Base-by-base conservation (phyloP, 495 filamentous ascomycete genomes). In the Talaromyces nanjingensis region DNA sequence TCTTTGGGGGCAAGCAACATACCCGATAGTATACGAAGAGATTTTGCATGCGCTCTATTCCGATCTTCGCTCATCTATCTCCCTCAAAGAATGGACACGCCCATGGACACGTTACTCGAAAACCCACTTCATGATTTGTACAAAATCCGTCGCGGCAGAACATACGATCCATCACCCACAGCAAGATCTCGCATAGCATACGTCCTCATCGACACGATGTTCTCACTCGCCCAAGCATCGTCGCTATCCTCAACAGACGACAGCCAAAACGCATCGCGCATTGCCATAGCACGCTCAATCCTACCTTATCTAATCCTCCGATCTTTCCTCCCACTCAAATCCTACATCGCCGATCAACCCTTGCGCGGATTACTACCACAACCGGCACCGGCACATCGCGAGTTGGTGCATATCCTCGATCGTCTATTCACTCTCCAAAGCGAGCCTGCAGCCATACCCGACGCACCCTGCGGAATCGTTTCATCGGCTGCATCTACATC, bases 341-440 rank as follows among this genome's bases (percentile, higher is more conserved):
- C 86, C 3, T 97, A 96, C 69, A 88, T 93, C 54, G 89, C 92
- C 5, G 94, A 98, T 73, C 94, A 97, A 69, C 94, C 94, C 16
- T 79, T 98, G 11, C 82, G 94, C 16, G 96, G 94, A 0, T 79
- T 86, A n/a, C 93, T 94, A 88, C 94, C 94, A 33, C 91, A 96
- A 72, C 94, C 94, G 4, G 81, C 88, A 14, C 85, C 85, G 0
- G 91, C 97, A 68, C 85, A 91, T 47, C 85, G 83, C 67, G 92
- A 94, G 67, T 74, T 98, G 57, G 71, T 89, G 1, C 86, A 91
- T 63, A 80, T 94, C 29, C 76, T 98, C 12, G 73, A 77, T 20
- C 74, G 80, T 12, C 75, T 96, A 61, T 81, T 88, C 5, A 76
- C 79, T 24, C 76, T 98, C 52, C 77, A 83, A 37, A 89, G 86